A percentile compares a stretch with the other conserved stretches of the same genome.
Conservation (phyloP, 2,329 filamentous ascomycete species). For the Westerdykella sp. region DNA sequence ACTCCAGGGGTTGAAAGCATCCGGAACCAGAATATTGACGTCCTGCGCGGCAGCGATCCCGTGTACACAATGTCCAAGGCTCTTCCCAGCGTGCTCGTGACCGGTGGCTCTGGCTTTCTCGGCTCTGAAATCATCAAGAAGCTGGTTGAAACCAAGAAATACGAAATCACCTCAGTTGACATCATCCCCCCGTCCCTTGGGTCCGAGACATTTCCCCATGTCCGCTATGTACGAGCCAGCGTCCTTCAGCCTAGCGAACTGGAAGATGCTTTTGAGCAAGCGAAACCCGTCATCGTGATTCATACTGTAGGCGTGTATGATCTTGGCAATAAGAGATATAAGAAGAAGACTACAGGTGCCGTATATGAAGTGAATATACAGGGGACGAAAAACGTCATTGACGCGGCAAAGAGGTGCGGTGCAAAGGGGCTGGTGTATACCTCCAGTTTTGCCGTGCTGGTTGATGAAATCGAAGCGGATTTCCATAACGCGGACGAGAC, state of each 20-base stretch:
- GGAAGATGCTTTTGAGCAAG: slow-evolving; percentile 49
- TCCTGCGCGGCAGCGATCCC: too few species aligned
- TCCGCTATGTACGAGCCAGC: slow-evolving; percentile 36
- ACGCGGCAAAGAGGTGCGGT: slow-evolving; percentile 60
- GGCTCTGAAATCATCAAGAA: slow-evolving; percentile 39
- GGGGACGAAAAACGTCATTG: slow-evolving; percentile 72
- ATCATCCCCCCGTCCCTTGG: slow-evolving; percentile 32
- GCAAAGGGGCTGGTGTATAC: slow-evolving; percentile 87
- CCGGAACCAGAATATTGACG: too few species aligned
- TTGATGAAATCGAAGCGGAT: slow-evolving; percentile 68
- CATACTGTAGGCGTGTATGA: slow-evolving; percentile 65
- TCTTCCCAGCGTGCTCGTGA: slow-evolving; percentile 36
- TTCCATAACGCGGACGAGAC: slow-evolving; percentile 79
- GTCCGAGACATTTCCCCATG: slow-evolving; percentile 17
- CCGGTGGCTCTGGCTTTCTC: slow-evolving; percentile 45
- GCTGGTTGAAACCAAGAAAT: slow-evolving; percentile 33
- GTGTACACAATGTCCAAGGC: slow-evolving; percentile 14
- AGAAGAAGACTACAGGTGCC: slow-evolving; percentile 39
- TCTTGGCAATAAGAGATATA: slow-evolving; percentile 36
- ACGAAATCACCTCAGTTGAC: slow-evolving; percentile 38
- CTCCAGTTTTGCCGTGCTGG: slow-evolving; percentile 78
- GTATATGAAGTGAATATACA: slow-evolving; percentile 82
- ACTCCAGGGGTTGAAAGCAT: too few species aligned
- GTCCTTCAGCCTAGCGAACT: slow-evolving; percentile 35
- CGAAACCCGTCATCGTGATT: slow-evolving; percentile 75